phyloP scores from a whole-genome alignment of 495 filamentous ascomycete species.

The Xylaria grammica region DNA sequence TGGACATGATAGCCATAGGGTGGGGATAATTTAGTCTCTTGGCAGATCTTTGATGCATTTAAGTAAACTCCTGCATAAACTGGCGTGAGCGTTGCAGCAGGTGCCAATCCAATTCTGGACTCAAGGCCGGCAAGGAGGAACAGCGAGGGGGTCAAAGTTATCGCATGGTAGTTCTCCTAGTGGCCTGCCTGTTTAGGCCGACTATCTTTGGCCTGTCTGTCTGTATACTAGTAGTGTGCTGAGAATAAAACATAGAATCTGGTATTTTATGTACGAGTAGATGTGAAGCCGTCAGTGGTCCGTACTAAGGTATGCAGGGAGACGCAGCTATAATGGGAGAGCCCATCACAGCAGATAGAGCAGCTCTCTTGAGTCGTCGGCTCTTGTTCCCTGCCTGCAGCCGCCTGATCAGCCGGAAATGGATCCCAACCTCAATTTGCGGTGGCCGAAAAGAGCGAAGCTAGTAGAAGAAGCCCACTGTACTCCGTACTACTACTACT shows the following conservation, averaged over 20 bases:
- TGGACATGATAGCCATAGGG: background rate
- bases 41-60: slow-evolving; percentile 36
- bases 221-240: background rate
- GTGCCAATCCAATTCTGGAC: slow-evolving; percentile 12
- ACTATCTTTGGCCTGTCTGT: slow-evolving; percentile 1
- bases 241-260: background rate
- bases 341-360: no score
- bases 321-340: background rate
- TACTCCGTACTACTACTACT: no score
- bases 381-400: slow-evolving; percentile 1
- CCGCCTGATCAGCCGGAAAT: slow-evolving; percentile 5
- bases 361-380: slow-evolving; percentile 6
- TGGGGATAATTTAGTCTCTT: slow-evolving; percentile 28
- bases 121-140: background rate
- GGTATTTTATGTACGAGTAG: background rate
- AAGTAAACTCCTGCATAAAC: slow-evolving; percentile 20
- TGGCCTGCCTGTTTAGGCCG: slow-evolving; percentile 9
- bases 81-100: slow-evolving; percentile 8
- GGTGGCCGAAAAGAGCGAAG: slow-evolving; percentile 9
- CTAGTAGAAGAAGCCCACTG: background rate
- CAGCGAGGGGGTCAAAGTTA: slow-evolving; percentile 8
- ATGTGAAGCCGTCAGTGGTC: background rate
- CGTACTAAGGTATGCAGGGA: background rate
- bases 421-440: background rate
- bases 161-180: background rate